Conservation (phyloP, 2,329 filamentous ascomycete species). For the Xylaria arbuscula region DNA sequence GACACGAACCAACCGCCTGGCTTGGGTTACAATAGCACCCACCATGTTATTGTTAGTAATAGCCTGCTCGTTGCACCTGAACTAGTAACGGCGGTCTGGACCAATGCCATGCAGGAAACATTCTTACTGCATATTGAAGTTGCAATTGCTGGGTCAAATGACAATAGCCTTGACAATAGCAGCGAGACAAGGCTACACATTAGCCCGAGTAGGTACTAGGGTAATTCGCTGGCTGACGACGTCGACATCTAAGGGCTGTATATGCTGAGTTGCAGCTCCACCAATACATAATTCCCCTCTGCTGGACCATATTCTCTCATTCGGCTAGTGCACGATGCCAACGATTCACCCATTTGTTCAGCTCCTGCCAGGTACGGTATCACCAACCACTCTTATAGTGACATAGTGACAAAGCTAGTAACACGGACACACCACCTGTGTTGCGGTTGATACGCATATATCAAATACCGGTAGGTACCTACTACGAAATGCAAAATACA, state of each 20-base stretch:
- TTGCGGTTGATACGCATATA: no score
- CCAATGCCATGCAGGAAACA: slow-evolving; percentile 7
- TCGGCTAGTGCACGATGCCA: neutral
- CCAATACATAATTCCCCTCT: slow-evolving; percentile 12
- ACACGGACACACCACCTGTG: neutral
- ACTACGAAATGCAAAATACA: neutral
- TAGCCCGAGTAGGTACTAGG: neutral
- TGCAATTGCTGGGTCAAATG: slow-evolving; percentile 14
- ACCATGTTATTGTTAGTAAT: neutral
- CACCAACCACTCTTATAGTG: neutral
- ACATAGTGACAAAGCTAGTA: neutral
- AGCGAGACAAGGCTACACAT: slow-evolving; percentile 3
- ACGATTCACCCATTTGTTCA: neutral
- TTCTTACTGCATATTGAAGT: slow-evolving; percentile 4
- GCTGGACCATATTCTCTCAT: neutral
- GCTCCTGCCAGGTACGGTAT: slow-evolving; percentile 6
- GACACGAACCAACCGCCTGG: slow-evolving; percentile 7
- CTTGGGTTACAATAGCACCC: slow-evolving; percentile 20
- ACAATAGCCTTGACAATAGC: neutral
- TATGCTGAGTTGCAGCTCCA: slow-evolving; percentile 7
- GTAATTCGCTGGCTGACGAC: neutral
- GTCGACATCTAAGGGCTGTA: slow-evolving; percentile 13
- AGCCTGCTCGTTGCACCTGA: slow-evolving; percentile 2
- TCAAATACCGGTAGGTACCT: neutral
- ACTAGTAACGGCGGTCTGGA: slow-evolving; percentile 12